Evolutionary conservation across 345 rosid genomes (phyloP), one percentile per base, ranked within the genome.

Genomic region (Boechera stricta): DNA sequence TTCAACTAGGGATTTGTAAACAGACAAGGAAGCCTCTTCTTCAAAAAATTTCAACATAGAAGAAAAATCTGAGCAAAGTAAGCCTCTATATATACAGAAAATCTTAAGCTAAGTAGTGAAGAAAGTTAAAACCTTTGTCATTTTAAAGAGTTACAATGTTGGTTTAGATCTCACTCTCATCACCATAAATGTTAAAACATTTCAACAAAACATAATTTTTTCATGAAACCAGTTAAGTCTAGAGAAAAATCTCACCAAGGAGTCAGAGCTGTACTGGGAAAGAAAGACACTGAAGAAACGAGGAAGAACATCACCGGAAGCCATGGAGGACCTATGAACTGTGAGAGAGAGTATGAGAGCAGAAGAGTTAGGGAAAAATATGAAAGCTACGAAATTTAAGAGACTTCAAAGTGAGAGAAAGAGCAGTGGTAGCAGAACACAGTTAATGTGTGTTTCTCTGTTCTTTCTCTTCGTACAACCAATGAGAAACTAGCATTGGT

Each of bases 221-320:
- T 21, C 28, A 49, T 7, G 11, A 49, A 49, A 6, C 10, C 26
- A 16, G 0, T 48, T 7, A 48, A 48, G 26, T 18, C 11, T 0
- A 49, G 54, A 16, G 28, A 18, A 8, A 49, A 49, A 7, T 15
- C 54, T 49, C 26, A 49, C 10, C 24, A 49, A 16, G 26, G 5
- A 16, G 4, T 16, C 26, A 15, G 54, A 49, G 54, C 54, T 49
- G 54, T 16, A 49, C 1, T 49, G 54, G 26, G 54, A 49, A 18
- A 49, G 54, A 7, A 2, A 49, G 6, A 18, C 54, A 49, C 26
- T 49, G 54, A 49, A 49, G 54, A 49, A 49, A 5, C 26, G 10
- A 49, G 54, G 54, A 49, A 49, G 54, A 16, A 49, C 54, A 16
- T 49, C 54, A 18, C 54, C 10, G 54, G 54, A 49, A 49, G 54